These are phyloP conservation scores for Fraxinus baroniana DNA, from an alignment of 305 asterid genomes.

Conservation along the genomic window DNA sequence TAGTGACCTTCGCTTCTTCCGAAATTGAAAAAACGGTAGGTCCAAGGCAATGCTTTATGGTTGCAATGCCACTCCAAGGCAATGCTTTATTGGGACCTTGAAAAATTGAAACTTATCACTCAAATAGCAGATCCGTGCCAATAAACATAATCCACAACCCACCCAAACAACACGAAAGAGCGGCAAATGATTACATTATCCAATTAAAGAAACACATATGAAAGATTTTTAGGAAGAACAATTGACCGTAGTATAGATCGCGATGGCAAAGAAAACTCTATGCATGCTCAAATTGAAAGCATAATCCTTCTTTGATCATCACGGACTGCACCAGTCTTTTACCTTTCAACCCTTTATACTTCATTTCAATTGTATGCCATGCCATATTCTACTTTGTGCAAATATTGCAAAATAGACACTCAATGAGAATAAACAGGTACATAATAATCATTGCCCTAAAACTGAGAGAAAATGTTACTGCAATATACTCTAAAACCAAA, in stretches of 20 bases:
- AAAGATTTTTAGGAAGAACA: neutral
- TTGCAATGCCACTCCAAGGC: no score
- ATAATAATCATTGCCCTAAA: neutral
- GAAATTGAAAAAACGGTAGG: constrained; percentile 50
- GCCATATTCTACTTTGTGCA: neutral
- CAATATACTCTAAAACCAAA: neutral
- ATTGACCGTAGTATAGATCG: neutral
- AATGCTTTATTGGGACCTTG: no score
- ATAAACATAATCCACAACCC: no score
- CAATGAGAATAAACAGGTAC: neutral
- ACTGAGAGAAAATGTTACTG: neutral
- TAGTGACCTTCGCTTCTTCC: constrained; percentile 65
- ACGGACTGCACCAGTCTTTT: neutral
- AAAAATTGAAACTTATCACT: no score
- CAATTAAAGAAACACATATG: no score
- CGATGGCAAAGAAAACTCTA: constrained; percentile 9
- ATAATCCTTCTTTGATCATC: neutral
- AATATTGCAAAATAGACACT: neutral
- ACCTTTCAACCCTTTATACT: neutral
- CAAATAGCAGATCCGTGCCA: no score
- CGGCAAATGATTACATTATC: no score
- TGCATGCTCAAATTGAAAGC: neutral
- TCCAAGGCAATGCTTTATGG: no score
- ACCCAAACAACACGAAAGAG: no score
- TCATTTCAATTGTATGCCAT: neutral